phyloP scores from a whole-genome alignment of 768 basidiomycete genomes.

The Russula olivacea region DNA sequence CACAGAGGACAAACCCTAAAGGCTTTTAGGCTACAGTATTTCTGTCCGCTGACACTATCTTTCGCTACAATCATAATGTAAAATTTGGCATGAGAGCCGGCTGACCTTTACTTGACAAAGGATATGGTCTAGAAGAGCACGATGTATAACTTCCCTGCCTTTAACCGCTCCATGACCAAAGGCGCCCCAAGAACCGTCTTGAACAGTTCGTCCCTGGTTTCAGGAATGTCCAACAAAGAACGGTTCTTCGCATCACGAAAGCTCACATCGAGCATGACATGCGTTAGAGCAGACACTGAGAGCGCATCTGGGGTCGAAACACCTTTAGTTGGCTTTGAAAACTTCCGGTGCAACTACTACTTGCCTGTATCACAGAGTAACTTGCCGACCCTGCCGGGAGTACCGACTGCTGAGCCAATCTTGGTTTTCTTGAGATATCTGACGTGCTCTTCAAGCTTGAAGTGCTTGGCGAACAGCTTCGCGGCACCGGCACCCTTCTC shows the following conservation, averaged over 20 bases:
- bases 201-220: constrained; percentile 79
- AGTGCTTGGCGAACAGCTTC: constrained; percentile 93
- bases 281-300: constrained; percentile 65
- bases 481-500: constrained; percentile 89
- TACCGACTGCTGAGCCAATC: constrained; percentile 85
- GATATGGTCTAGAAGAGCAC: constrained; percentile 57
- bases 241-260: constrained; percentile 73
- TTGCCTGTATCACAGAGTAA: constrained; percentile 66
- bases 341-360: constrained; percentile 20
- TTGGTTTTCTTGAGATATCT: constrained; percentile 79
- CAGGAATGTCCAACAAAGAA: constrained; percentile 72
- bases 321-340: not conserved
- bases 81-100: not conserved
- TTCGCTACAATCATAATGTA: constrained; percentile 7
- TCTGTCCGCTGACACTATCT: not conserved
- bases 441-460: constrained; percentile 85
- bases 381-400: constrained; percentile 87
- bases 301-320: constrained; percentile 53
- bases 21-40: constrained; percentile 56
- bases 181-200: constrained; percentile 61
- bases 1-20: constrained; percentile 80
- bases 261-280: constrained; percentile 76
- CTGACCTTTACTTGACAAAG: not conserved
- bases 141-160: constrained; percentile 69
- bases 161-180: constrained; percentile 54